Base-by-base conservation (phyloP, 2,329 filamentous ascomycete species). In the Gnomoniopsis smithogilvyi region DNA sequence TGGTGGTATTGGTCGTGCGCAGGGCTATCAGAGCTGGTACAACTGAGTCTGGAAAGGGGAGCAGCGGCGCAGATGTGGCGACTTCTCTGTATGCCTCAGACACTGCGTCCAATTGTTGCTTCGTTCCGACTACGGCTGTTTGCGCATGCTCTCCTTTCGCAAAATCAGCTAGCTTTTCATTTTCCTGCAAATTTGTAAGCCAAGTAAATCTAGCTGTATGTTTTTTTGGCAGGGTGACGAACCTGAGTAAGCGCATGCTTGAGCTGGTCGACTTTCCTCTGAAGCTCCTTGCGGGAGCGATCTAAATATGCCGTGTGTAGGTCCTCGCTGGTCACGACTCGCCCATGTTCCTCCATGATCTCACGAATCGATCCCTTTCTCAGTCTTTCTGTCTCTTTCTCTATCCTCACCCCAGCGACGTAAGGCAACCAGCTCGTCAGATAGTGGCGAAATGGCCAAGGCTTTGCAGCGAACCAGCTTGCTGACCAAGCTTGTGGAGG, bases 1-100 rank as follows among this genome's bases (percentile, higher is more conserved):
- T 82, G 17, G 85, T 86, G 58, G 82, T 78, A 59, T 87, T 81
- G 2, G 88, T 86, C 66, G 83, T 85, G 54, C 88, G 85, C 56
- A 92, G 73, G 6, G 91, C 90, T 45, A 95, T 70, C 4, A 96
- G 77, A 7, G 87, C 84, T 3, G 90, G 89, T 7, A 95, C 73
- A 6, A 87, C 78, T 21, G 91, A 94, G 52, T 81, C 83, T 11
- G 84, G 76, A 24, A 80, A 78, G 2, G 91, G 90, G 22, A 94
- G 75, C 65, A 85, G 85, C 10, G 88, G 87, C 54, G 86, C 80
- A 15, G 81, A 78, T 47, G 81, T 75, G 14, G 84, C 80, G 50
- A 92, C 75, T 17, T 81, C 79, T 54, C 85, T 80, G 66, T 92
- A 91, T 3, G 89, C 89, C 52, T 78, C 74, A 65, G 84, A 86